These are phyloP conservation scores for Blepharisma undulans DNA, from an alignment of 169 alveolate species.

Conservation along the genomic window DNA sequence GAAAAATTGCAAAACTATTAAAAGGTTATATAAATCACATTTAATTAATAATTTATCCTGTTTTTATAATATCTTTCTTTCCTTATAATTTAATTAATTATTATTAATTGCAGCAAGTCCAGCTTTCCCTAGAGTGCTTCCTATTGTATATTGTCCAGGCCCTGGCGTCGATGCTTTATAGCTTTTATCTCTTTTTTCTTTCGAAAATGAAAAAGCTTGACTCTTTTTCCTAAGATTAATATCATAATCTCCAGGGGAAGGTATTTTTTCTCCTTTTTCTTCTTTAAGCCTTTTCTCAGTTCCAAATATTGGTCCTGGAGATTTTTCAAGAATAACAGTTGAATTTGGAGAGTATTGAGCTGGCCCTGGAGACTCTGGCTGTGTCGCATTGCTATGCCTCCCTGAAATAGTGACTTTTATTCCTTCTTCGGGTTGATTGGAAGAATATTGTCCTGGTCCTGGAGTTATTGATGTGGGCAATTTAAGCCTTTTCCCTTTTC, in stretches of 20 bases:
- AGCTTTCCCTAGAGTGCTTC: neutral
- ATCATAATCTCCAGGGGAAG: neutral
- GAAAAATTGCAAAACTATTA: neutral
- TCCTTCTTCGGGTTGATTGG: neutral
- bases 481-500: neutral
- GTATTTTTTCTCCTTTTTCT: neutral
- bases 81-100: neutral
- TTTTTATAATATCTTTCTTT: too few species aligned
- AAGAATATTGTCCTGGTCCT: conserved; percentile 1
- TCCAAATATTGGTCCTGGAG: neutral
- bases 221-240: neutral
- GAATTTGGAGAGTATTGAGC: neutral
- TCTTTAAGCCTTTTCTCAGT: neutral
- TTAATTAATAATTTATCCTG: too few species aligned
- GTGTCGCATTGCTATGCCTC: neutral
- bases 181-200: neutral
- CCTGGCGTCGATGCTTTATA: neutral
- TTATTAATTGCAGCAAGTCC: neutral
- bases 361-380: neutral
- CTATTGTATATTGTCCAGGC: neutral
- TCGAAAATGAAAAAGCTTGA: neutral
- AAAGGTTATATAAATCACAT: neutral
- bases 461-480: neutral
- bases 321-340: neutral
- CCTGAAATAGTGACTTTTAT: neutral